phyloP scores from a whole-genome alignment of 1,139 yeast genomes.

The Scheffersomyces parashehatae region DNA sequence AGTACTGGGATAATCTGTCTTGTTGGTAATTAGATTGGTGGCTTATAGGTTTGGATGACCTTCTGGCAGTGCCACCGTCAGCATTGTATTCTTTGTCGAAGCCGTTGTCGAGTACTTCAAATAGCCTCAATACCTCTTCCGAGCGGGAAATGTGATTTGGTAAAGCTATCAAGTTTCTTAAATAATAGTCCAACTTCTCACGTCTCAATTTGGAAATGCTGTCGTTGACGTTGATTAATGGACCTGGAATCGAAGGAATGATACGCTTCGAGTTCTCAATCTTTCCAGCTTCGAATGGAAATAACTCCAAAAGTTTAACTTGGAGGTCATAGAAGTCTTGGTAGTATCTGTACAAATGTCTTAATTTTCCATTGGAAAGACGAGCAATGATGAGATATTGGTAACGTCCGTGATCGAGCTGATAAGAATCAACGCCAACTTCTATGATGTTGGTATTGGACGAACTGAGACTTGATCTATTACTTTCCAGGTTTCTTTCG shows the following conservation, averaged over 20 bases:
- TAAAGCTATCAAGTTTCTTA: slow-evolving; percentile 69
- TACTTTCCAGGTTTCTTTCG: slow-evolving; percentile 24
- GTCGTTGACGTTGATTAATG: slow-evolving; percentile 88
- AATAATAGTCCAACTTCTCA: slow-evolving; percentile 81
- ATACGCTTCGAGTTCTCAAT: slow-evolving; percentile 71
- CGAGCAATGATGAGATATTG: slow-evolving; percentile 81
- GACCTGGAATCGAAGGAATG: slow-evolving; percentile 96
- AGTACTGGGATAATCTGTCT: slow-evolving; percentile 46
- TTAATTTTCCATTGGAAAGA: slow-evolving; percentile 64
- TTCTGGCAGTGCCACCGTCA: slow-evolving; percentile 14
- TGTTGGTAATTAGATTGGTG: slow-evolving; percentile 45
- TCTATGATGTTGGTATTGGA: slow-evolving; percentile 43
- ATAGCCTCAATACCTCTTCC: slow-evolving; percentile 67
- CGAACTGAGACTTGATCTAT: slow-evolving; percentile 37
- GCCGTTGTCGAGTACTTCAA: slow-evolving; percentile 66
- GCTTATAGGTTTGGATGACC: slow-evolving; percentile 41
- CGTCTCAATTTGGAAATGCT: slow-evolving; percentile 82
- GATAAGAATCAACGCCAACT: slow-evolving; percentile 80
- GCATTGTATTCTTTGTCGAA: slow-evolving; percentile 46
- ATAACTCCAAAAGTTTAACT: slow-evolving; percentile 75
- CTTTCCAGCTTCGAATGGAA: slow-evolving; percentile 93
- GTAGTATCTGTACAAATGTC: slow-evolving; percentile 84
- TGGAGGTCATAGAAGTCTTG: slow-evolving; percentile 97
- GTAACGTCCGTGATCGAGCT: slow-evolving; percentile 82
- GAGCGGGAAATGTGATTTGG: slow-evolving; percentile 78